Base-by-base conservation (phyloP, 2,329 filamentous ascomycete species). In the Trematosphaeria pertusa region DNA sequence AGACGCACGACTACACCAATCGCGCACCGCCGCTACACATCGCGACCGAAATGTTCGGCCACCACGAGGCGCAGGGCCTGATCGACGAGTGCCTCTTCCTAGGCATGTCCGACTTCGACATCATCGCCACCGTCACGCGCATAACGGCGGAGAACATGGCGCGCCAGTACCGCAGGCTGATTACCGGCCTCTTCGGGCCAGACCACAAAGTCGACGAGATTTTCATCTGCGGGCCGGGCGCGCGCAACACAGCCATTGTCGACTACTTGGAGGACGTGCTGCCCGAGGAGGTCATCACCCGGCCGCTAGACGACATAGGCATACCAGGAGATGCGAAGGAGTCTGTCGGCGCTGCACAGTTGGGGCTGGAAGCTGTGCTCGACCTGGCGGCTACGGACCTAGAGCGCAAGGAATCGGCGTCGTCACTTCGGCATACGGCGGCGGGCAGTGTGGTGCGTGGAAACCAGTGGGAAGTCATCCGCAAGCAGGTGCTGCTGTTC, bases 151-250 rank as follows among this genome's bases (percentile, higher is more conserved):
- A 84, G 60, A 78, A 81, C 15, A 84, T 85, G 22, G 77, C 84
- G 12, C 66, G 72, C n/a, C 73, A 77, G 37, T 78, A 77, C 52
- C 65, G 66, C 7, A 75, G 78, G 22, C 82, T 82, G 48, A 75
- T 77, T 36, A 76, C 78, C 3, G 26, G 39, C 4, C 43, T 36
- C 22, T 58, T 58, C 19, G 50, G 54, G 3, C 17, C 24, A 1
- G 67, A 67, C 21, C 71, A 71, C 54, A 62, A 75, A 11, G 73
- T 83, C 43, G 75, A 72, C 4, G 82, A 86, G 67, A 75, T 86
- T 28, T 85, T 81, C 71, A 81, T 86, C 76, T 84, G 81, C 61
- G 82, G 83, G 9, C 81, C 80, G 4, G 81, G 81, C 14, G 81
- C 81, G 0, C 75, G 77, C 49, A 84, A 85, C 56, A 78, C 79